These are phyloP conservation scores for Elsinoe arachidis DNA, from an alignment of 2,329 filamentous ascomycete genomes.

Conservation along the genomic window DNA sequence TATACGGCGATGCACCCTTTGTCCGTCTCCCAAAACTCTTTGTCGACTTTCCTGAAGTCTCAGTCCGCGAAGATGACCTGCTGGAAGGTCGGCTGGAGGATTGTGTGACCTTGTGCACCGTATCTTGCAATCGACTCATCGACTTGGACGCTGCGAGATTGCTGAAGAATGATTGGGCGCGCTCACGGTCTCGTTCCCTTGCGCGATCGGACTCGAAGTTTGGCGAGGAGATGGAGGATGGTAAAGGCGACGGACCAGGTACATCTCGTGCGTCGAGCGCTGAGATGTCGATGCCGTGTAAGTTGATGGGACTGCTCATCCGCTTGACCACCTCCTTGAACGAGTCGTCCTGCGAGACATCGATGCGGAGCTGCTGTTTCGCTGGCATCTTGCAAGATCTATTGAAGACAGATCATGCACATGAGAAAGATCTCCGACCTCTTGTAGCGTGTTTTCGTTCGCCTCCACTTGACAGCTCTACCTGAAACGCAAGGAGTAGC, in stretches of 20 bases:
- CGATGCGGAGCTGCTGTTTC: conserved; percentile 11
- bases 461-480: not conserved
- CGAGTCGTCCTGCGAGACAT: conserved; percentile 12
- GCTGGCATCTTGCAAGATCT: conserved; percentile 1
- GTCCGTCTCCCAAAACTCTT: conserved; percentile 23
- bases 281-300: conserved; percentile 29
- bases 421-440: not conserved
- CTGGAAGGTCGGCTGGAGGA: conserved; percentile 12
- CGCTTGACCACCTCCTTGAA: conserved; percentile 13
- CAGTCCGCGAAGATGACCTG: conserved; percentile 6
- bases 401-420: not conserved
- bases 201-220: conserved; percentile 13
- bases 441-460: too few species aligned
- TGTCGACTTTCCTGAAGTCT: conserved; percentile 19
- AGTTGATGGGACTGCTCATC: conserved; percentile 27
- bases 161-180: conserved; percentile 15
- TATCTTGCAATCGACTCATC: conserved; percentile 15
- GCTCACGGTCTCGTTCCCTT: conserved; percentile 11
- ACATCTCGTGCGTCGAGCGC: conserved; percentile 26
- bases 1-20: conserved; percentile 16
- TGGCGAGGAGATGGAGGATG: conserved; percentile 22
- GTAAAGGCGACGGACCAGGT: conserved; percentile 23
- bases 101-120: not conserved
- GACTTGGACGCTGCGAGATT: conserved; percentile 17
- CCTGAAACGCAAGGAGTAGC: not conserved